phyloP scores from a whole-genome alignment of 1,139 yeast species.

The Pichiaceae sp. region DNA sequence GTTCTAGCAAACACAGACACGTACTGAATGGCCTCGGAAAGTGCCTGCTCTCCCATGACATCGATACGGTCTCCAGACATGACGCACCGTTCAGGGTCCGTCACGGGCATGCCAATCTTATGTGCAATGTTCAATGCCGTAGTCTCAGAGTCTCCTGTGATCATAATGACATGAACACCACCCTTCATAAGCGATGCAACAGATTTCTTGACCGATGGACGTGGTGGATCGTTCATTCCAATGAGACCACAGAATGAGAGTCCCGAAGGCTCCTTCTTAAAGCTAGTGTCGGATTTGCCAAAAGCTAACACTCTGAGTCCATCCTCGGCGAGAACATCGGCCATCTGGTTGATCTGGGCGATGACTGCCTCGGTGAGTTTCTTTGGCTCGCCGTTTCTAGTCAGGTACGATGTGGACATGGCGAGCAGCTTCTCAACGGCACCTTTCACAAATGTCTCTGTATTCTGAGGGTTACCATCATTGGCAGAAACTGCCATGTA shows the following conservation, averaged over 20 bases:
- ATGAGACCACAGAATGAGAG: constrained; percentile 74
- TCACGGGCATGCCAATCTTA: constrained; percentile 85
- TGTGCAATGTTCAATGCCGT: constrained; percentile 90
- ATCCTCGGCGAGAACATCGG: constrained; percentile 62
- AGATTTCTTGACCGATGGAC: constrained; percentile 71
- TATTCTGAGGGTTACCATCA: constrained; percentile 45
- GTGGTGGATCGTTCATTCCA: constrained; percentile 97
- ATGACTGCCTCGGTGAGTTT: constrained; percentile 45
- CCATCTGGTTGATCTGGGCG: constrained; percentile 40
- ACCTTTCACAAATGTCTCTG: constrained; percentile 74
- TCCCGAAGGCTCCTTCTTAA: constrained; percentile 40
- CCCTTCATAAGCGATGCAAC: constrained; percentile 72
- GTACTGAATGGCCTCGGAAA: constrained; percentile 66
- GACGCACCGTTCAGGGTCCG: constrained; percentile 52
- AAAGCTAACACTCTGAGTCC: constrained; percentile 85
- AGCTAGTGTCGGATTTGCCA: constrained; percentile 44
- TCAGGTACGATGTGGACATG: constrained; percentile 52
- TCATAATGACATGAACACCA: constrained; percentile 94
- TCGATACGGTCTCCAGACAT: constrained; percentile 82
- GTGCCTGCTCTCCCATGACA: constrained; percentile 54
- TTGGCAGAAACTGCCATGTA: constrained; percentile 79
- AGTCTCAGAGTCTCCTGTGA: constrained; percentile 90
- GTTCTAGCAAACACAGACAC: constrained; percentile 94
- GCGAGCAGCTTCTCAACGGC: constrained; percentile 73
- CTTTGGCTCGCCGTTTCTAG: constrained; percentile 45